phyloP scores from a whole-genome alignment of 2,329 filamentous ascomycete genomes.

The Fusarium devonianum region DNA sequence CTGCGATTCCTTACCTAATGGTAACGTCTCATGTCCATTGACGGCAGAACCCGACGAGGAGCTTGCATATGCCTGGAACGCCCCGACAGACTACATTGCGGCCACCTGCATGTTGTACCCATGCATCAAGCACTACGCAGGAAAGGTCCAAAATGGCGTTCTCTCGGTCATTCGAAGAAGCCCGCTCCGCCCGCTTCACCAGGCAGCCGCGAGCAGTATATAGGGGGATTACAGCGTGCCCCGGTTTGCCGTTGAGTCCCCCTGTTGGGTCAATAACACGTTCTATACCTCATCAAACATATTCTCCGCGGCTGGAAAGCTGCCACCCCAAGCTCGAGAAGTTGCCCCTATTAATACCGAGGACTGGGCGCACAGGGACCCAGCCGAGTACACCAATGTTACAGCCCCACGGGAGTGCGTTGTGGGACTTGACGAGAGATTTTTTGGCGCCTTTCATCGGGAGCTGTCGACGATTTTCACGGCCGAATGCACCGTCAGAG shows the following conservation, averaged over 20 bases:
- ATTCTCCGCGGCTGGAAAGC: neutral
- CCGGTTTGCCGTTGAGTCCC: constrained; percentile 1
- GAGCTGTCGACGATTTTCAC: neutral
- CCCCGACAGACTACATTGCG: constrained; percentile 5
- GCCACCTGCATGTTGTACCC: constrained; percentile 10
- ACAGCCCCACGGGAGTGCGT: constrained; percentile 12
- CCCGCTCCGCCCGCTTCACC: constrained; percentile 1
- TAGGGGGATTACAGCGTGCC: too few relatives aligned
- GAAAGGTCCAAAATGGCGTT: neutral
- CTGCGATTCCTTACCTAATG: neutral
- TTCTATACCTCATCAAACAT: constrained; percentile 9
- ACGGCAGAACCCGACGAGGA: neutral
- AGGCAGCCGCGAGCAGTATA: neutral
- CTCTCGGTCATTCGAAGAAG: neutral
- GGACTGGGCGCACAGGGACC: neutral
- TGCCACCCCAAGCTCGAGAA: neutral
- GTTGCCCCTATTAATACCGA: neutral
- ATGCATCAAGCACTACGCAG: constrained; percentile 10
- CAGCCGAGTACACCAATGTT: constrained; percentile 4
- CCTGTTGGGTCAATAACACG: constrained; percentile 5
- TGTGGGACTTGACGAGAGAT: neutral
- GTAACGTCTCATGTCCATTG: constrained; percentile 4
- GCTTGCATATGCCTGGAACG: neutral
- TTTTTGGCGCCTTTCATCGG: neutral
- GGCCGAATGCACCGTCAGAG: neutral